Base-by-base conservation (phyloP, 2,329 filamentous ascomycete genomes). In the Pseudogymnoascus sp. region DNA sequence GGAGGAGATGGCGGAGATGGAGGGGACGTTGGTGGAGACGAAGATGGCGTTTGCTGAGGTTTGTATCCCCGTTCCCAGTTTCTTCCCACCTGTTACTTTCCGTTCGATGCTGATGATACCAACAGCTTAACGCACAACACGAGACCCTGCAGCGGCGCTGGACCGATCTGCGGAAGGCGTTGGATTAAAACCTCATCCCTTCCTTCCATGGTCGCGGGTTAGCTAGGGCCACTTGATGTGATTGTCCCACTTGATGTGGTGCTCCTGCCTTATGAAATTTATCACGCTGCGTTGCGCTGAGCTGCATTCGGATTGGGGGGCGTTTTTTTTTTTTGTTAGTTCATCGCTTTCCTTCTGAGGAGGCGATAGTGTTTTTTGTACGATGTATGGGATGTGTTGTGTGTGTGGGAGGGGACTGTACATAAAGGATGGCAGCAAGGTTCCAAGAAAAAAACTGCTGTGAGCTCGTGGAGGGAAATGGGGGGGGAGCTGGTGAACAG, bases 41-140 rank as follows among this genome's bases (percentile, higher is more conserved):
- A 99, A 99, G 83, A 89, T 99, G 90, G 85, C 86, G 72, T 92
- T 93, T 79, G 95, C 95, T 62, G 91, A 97, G 87, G 93, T 96
- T 82, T 80, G 88, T 61, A 50, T 15, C 9, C 23, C 23, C 13
- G n/a, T 19, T 44, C 56, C n/a, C 35, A 38, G 7, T 26, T 13
- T 60, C 63, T 40, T 64, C 6, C 23, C 23, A 26, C 1, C 6
- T 26, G 23, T 5, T 26, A 26, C 23, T n/a, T 38, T 29, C 7
- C 4, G 29, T 33, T 42, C 53, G 60, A 64, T 68, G 63, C 68
- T 68, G 56, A 70, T 31, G 23, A 61, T 19, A 4, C 4, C 2
- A 23, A n/a, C 70, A 91, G 89, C 83, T 91, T 68, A 89, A 89
- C 70, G 78, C 84, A 29, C 79, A 83, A 68, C 84, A 93, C 70